A percentile compares a stretch with the other conserved stretches of the same genome.
Conservation (phyloP, 2,329 filamentous ascomycete genomes). For the Hymenoscyphus salicellus region DNA sequence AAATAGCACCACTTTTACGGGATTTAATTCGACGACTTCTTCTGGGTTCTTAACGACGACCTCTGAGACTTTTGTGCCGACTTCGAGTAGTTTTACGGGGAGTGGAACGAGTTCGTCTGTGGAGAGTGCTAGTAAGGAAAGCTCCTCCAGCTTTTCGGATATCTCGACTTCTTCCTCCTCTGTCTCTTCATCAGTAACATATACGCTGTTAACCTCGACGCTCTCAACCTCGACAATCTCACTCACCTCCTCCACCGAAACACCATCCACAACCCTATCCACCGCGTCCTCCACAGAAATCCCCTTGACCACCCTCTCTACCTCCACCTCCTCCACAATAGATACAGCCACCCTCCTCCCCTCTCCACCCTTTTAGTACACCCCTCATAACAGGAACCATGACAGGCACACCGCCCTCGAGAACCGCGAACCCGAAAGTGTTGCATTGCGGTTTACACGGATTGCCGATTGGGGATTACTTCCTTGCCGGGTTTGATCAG, state of each 20-base stretch:
- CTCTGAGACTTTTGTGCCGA: too few species aligned
- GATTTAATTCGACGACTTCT: too few species aligned
- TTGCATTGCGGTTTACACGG: slow-evolving; percentile 41
- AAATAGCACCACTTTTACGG: too few species aligned
- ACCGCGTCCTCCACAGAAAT: background rate
- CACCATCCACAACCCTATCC: background rate
- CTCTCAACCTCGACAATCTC: background rate
- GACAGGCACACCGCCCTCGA: slow-evolving; percentile 22
- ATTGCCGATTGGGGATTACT: slow-evolving; percentile 36
- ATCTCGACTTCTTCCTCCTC: background rate
- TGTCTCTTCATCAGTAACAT: too few species aligned
- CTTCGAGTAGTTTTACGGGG: too few species aligned
- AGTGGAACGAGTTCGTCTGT: too few species aligned
- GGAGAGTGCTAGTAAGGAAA: too few species aligned
- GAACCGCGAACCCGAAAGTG: slow-evolving; percentile 21
- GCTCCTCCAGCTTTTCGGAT: background rate
- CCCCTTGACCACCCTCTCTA: background rate
- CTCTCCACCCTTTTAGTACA: too few species aligned
- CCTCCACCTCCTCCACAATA: background rate
- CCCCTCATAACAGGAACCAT: slow-evolving; percentile 23
- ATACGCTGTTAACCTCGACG: background rate
- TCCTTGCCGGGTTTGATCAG: slow-evolving; percentile 39
- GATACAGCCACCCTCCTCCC: background rate
- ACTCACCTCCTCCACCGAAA: background rate
- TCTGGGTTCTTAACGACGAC: too few species aligned